Base-by-base conservation (phyloP, 495 filamentous ascomycete genomes). In the Thermothielavioides terrestris region DNA sequence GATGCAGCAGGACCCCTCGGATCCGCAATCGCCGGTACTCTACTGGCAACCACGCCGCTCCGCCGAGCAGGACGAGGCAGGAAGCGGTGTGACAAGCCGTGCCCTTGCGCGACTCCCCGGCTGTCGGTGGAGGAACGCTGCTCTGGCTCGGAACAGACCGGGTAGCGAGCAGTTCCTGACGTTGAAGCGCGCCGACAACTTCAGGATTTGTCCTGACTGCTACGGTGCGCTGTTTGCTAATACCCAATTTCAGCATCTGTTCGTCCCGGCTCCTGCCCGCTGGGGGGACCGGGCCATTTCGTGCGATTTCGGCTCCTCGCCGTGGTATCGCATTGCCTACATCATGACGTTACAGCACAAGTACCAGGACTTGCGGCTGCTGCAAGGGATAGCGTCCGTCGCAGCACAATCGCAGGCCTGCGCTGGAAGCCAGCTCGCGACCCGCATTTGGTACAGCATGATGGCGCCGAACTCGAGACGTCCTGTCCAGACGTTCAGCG, bases 291-390 rank as follows among this genome's bases (percentile, higher is more conserved):
- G 65, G 18, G 53, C 57, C 1, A 47, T 73, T 10, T 60, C 62
- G 30, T 76, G 73, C 61, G 63, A 74, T 45, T 67, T 75, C 49
- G 73, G 70, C 1, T 50, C 64, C 14, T 70, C 69, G 0, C 57
- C 59, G 12, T 76, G 64, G 63, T 73, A 73, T 45, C 67, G 67
- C 39, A 72, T 76, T 34, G 73, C 73, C 3, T 76, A 61, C 45
- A 59, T 71, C 18, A 57, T 75, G 45, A 72, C 68, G 9, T 45
- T 62, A 10, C 72, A 74, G 46, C 56, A 70, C 21, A 37, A 52
- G 2, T 61, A 59, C 22, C 52, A 56, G 6, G 73, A 76, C 32
- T 32, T 75, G 38, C 60, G 60, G 3, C 54, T 76, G 2, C 53
- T 75, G 15, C 59, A 65, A 18, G 56, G 53, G 21, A 60, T 75